Evolutionary conservation across 2,329 filamentous ascomycete genomes (phyloP).

Genomic region (Neobulgaria alba): DNA sequence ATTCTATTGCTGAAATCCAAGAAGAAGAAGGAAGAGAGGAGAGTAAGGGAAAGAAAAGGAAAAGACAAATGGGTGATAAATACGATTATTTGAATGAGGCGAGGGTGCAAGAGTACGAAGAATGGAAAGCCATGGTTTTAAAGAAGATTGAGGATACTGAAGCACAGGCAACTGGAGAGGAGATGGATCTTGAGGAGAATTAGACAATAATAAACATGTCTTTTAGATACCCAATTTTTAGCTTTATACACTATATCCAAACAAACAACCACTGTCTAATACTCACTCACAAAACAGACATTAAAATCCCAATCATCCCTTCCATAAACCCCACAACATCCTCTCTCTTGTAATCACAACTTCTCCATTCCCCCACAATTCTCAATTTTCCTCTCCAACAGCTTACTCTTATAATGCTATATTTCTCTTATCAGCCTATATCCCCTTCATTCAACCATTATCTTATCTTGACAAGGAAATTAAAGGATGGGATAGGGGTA

Average conservation of each 20-base stretch:
- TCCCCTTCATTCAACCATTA: too few species aligned
- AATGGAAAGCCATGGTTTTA: constrained; percentile 57
- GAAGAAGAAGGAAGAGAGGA: constrained; percentile 27
- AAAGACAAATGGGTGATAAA: constrained; percentile 52
- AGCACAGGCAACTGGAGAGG: constrained; percentile 8
- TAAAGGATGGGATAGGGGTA: background rate
- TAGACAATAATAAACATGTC: background rate
- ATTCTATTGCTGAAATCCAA: too few species aligned
- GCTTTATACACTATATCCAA: too few species aligned
- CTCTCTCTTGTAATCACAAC: constrained; percentile 9
- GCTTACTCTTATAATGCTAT: constrained; percentile 15
- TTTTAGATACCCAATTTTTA: background rate
- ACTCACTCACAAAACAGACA: too few species aligned
- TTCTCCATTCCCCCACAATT: constrained; percentile 17
- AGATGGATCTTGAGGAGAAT: constrained; percentile 4
- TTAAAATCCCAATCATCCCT: constrained; percentile 11
- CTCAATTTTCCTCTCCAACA: constrained; percentile 11
- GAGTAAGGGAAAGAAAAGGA: constrained; percentile 5
- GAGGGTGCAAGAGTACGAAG: constrained; percentile 49
- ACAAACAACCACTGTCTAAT: too few species aligned
- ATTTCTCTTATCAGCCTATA: too few species aligned
- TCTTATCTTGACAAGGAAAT: too few species aligned
- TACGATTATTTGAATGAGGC: constrained; percentile 63
- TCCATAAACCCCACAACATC: constrained; percentile 8
- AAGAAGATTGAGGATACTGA: constrained; percentile 41